Percentiles rank a stretch among this genome's conserved stretches.
Evolutionary conservation across 2,329 filamentous ascomycete species (phyloP).

Genomic region (Didymella exigua): DNA sequence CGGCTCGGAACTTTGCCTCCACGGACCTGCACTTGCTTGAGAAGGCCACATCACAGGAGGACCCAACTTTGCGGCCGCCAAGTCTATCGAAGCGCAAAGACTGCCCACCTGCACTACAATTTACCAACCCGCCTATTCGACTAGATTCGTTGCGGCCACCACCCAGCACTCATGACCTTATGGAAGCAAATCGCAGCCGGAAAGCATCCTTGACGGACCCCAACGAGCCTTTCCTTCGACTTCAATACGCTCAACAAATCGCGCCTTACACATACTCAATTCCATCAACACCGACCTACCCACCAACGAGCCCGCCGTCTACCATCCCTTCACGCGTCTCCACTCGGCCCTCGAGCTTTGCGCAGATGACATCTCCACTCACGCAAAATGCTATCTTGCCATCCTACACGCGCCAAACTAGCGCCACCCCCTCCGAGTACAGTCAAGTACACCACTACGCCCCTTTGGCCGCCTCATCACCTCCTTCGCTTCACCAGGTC

Average conservation of each 20-base stretch:
- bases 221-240: constrained; percentile 36
- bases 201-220: constrained; percentile 41
- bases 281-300: constrained; percentile 24
- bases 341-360: constrained; percentile 23
- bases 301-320: constrained; percentile 33
- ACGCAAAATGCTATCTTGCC: constrained; percentile 17
- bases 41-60: constrained; percentile 23
- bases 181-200: constrained; percentile 24
- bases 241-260: constrained; percentile 34
- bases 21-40: constrained; percentile 29
- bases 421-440: constrained; percentile 38
- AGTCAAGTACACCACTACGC: constrained; percentile 32
- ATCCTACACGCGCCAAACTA: constrained; percentile 29
- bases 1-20: constrained; percentile 31
- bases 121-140: constrained; percentile 36
- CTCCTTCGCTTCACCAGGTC: constrained; percentile 22
- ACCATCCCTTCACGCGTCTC: constrained; percentile 34
- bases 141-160: constrained; percentile 39
- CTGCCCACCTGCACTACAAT: constrained; percentile 27
- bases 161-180: constrained; percentile 14
- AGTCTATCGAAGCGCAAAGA: constrained; percentile 27
- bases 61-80: constrained; percentile 18
- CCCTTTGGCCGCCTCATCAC: constrained; percentile 23
- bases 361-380: constrained; percentile 15
- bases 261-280: constrained; percentile 17